Evolutionary conservation across 1,284 basidiomycete genomes (phyloP), one percentile per base, ranked within the genome.

Genomic region (Pseudozyma pruni): DNA sequence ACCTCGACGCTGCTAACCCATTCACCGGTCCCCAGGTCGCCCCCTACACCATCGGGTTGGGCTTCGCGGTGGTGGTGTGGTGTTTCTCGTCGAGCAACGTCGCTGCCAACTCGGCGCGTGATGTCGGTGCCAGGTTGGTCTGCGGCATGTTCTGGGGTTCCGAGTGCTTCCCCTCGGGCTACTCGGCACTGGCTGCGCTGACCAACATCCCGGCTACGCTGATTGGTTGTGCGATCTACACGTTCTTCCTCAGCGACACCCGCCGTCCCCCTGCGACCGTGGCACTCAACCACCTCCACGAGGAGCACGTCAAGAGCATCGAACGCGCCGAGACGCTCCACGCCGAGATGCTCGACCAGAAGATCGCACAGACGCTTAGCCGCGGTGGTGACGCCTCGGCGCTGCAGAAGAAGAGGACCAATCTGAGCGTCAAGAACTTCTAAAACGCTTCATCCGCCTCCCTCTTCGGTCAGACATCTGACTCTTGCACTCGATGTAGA

Each of bases 211-310:
- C 69, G 0, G 74, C 71, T 4, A 75, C 75, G 0, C 23, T 77
- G n/a, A 23, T 75, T 23, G 75, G 67, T 9, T 49, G 51, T 35
- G 59, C 41, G 9, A 68, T 77, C 49, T 76, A 77, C 71, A 77
- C 75, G 22, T 77, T 75, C 71, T 64, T 77, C 62, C 60, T 77
- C 38, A 51, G 47, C 23, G 74, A 77, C 64, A 75, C 71, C 11
- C 52, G 75, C 9, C 50, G 75, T 9, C 75, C 75, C 13, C 59
- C 73, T 11, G 70, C 73, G 0, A 33, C 43, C n/a, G 64, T 75
- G 10, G 29, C 55, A 8, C 63, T 74, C 40, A 43, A 42, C 50
- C 57, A 73, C 58, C 22, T 68, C 46, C 60, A 68, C 46, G 61
- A 58, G 38, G 63, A 74, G 39, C 67, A 73, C 37, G 47, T 69